Evolutionary conservation across 495 filamentous ascomycete genomes (phyloP), one percentile per base, ranked within the genome.

Genomic region (Annulohypoxylon stygium): DNA sequence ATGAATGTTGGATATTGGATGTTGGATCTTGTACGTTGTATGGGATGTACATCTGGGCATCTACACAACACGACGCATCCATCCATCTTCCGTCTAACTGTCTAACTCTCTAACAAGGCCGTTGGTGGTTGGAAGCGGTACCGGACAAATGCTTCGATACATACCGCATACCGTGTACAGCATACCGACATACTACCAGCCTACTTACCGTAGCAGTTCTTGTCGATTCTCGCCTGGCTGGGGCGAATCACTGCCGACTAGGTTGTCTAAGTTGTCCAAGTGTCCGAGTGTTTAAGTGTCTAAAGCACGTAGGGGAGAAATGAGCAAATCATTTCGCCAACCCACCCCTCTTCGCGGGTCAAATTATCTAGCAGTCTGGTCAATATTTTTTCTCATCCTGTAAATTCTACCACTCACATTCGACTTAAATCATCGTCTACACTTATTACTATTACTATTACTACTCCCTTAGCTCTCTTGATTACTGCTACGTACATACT

Each of bases 301-400:
- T 18, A n/a, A 9, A 3, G 36, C 8, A 11, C 36, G 11, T 10
- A 10, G 39, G 23, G 16, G 37, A n/a, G 55, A 48, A 45, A 34
- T n/a, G 39, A 67, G 47, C 58, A 63, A 67, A 72, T 72, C 57
- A 72, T 73, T 47, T 73, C 43, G 25, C 60, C 45, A 58, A 62
- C 53, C 70, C 43, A 16, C 60, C 70, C 64, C 53, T 68, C 59
- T 61, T 73, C 57, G 62, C 69, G n/a, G 58, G 18, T 36, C 20
- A 43, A n/a, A 11, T 14, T 30, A 30, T 30, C 30, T 30, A 30
- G 30, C 30, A 30, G 30, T 43, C 36, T 39, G 36, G 11, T 39
- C 12, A 65, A 61, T 70, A 1, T 12, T 62, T 57, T 67, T 64
- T 23, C 45, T 54, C 37, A 33, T 41, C 55, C 37, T 39, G n/a